phyloP scores from a whole-genome alignment of 768 basidiomycete genomes.

The Russula sp. region DNA sequence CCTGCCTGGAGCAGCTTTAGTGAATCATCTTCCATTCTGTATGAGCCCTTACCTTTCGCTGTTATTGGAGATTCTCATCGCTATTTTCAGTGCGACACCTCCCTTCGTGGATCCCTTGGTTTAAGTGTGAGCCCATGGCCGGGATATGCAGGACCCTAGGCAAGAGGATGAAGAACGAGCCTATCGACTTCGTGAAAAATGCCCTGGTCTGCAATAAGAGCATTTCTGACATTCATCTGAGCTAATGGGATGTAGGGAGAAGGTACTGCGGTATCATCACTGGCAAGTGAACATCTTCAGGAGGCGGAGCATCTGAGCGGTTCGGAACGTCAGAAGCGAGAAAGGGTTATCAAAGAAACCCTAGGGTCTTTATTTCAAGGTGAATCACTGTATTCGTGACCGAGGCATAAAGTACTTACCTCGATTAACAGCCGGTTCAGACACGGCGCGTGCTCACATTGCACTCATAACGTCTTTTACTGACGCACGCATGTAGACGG shows the following conservation, averaged over 20 bases:
- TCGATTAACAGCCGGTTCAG: background rate
- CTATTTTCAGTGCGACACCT: background rate
- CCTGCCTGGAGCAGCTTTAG: no score
- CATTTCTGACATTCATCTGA: background rate
- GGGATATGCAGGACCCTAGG: background rate
- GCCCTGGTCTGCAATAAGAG: background rate
- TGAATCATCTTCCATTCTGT: no score
- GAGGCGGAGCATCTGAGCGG: background rate
- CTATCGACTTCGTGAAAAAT: slow-evolving; percentile 3
- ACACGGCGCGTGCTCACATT: background rate
- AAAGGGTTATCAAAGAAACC: background rate
- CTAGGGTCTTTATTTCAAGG: slow-evolving; percentile 7
- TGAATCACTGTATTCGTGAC: background rate
- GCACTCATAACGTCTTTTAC: background rate
- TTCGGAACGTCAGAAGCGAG: background rate
- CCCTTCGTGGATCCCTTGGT: slow-evolving; percentile 11
- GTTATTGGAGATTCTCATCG: background rate
- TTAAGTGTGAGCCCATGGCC: background rate
- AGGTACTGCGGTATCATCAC: slow-evolving; percentile 1
- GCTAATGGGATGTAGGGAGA: background rate
- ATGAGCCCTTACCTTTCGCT: no score
- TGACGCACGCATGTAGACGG: no score
- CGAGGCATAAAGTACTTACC: background rate
- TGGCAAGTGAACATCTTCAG: slow-evolving; percentile 1
- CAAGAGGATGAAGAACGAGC: background rate